Evolutionary conservation across 2,329 filamentous ascomycete genomes (phyloP), one percentile per base, ranked within the genome.

Genomic region (Colletotrichum sp.): DNA sequence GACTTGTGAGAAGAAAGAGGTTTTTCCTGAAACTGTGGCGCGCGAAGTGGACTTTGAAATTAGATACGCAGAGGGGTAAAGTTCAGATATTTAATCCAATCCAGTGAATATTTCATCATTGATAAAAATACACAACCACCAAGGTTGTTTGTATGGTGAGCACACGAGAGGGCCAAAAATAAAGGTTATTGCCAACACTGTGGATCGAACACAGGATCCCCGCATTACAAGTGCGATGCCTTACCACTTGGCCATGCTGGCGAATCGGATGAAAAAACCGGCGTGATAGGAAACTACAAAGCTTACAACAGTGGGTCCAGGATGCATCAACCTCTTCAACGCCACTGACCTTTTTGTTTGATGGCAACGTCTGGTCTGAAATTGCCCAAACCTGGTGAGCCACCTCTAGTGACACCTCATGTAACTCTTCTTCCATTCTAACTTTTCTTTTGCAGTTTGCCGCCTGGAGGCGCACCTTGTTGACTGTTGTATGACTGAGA

Each of bases 181-280:
- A 0, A 12, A 15, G 0, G 0, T 8, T 0, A 0, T 2, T 80
- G 82, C 82, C 79, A 82, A 79, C 80, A 80, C 78, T 79, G 79
- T 78, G 81, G 82, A 78, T 82, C 79, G 82, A 83, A 83, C 81
- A 78, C 79, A 79, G 78, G 81, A 82, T 82, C 81, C 81, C 81
- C 80, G 80, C 80, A 82, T 83, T 82, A 83, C 81, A 79, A 83
- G 81, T 82, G 80, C 81, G 80, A 82, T 81, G 81, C 81, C 81
- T 82, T 83, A 82, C 82, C 80, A 80, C 80, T 82, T 80, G 80
- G 81, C 80, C 79, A 82, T 79, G 77, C 78, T 80, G 79, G 81
- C 81, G 30, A 34, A 21, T 34, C 15, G 9, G 21, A 15, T 66
- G 26, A 48, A 28, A 24, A 5, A 2, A 2, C 0, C 0, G 5